Evolutionary conservation across 495 filamentous ascomycete genomes (phyloP).

Genomic region (Trichoderma parareesei): DNA sequence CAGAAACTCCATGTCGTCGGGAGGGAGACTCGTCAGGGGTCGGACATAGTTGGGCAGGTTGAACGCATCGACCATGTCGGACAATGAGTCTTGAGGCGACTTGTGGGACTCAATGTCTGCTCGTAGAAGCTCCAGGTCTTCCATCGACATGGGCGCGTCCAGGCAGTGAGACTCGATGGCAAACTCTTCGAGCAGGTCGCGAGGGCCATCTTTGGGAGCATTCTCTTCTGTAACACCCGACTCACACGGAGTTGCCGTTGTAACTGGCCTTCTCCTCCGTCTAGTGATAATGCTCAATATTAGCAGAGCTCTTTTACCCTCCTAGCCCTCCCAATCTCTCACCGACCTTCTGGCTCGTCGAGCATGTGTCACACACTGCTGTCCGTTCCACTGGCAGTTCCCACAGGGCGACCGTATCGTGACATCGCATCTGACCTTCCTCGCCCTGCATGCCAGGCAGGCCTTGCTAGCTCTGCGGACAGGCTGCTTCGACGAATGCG

Average conservation of each 20-base stretch:
- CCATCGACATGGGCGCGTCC: neutral
- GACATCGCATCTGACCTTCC: constrained; percentile 4
- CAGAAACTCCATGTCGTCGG: neutral
- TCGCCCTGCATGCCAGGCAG: neutral
- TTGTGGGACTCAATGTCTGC: neutral
- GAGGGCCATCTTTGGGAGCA: neutral
- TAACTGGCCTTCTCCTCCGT: neutral
- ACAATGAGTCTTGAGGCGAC: neutral
- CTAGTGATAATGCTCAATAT: neutral
- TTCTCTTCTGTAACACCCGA: neutral
- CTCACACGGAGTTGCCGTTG: neutral
- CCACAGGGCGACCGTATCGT: neutral
- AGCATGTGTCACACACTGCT: constrained; percentile 6
- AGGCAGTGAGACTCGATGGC: neutral
- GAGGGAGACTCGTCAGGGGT: neutral
- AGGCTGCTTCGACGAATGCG: constrained; percentile 3
- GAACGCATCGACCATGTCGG: neutral
- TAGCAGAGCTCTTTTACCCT: too few species aligned
- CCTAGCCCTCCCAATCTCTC: neutral
- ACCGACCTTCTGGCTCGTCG: neutral
- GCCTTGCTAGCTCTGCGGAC: constrained; percentile 4
- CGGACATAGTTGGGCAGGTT: neutral
- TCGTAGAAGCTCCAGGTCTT: neutral
- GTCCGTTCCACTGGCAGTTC: constrained; percentile 4
- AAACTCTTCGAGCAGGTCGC: neutral